Base-by-base conservation (phyloP, 495 filamentous ascomycete genomes). In the Neurospora sp. region DNA sequence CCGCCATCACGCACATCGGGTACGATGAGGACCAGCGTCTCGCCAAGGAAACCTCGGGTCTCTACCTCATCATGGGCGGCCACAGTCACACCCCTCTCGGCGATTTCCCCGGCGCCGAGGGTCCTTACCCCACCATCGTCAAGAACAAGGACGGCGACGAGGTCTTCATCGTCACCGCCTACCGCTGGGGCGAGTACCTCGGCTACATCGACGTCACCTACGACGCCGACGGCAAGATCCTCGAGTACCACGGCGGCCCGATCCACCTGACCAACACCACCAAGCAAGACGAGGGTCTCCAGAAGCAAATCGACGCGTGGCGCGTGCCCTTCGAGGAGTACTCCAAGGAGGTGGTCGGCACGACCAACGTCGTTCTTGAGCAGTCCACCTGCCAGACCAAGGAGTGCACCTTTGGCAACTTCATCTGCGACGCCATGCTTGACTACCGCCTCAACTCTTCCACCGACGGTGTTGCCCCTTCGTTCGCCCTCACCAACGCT, bases 41-140 rank as follows among this genome's bases (percentile, higher is more conserved):
- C 22, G 87, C 88, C 14, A 76, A 79, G 48, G 77, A 83, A 46
- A 87, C 85, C 0, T 82, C 80, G 22, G 87, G 87, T 1, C 80
- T 89, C 37, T 79, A 87, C 27, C 81, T 89, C 22, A 89, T 89
- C 79, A 85, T 88, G 78, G 85, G 87, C 14, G 87, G 87, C 46
- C 88, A 90, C 80, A 86, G 82, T 61, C 87, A 90, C 76, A 89
- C 87, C n/a, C 83, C 83, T 2, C 81, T 90, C 12, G 88, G 87
- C 38, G 77, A 86, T 75, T 81, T 86, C 75, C 74, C 73, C 12
- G 86, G 80, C 38, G 84, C 87, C 40, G 77, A 77, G 61, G 87
- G 88, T 11, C 79, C 81, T 31, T 90, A 89, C 72, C 88, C 88
- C 6, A 90, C 88, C 27, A 84, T 90, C 69, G 82, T 80, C 44